Evolutionary conservation across 441 rosid genomes (phyloP).

Genomic region (Eruca vesicaria): DNA sequence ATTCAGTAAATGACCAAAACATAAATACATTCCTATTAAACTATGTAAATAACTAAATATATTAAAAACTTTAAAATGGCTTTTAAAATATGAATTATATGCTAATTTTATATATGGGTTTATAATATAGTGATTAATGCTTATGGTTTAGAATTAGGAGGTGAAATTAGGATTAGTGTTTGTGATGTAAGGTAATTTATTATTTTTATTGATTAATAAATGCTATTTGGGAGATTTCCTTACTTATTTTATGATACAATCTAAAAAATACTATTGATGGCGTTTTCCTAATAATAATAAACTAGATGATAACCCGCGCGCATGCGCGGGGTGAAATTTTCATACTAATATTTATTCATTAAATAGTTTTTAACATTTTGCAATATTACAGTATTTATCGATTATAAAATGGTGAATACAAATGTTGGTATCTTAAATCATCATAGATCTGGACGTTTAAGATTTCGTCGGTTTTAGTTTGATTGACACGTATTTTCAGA

Average conservation of each 20-base stretch:
- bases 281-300: background rate
- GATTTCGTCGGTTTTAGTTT: too few relatives aligned
- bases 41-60: background rate
- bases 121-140: background rate
- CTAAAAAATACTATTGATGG: background rate
- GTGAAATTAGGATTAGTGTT: background rate
- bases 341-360: too few relatives aligned
- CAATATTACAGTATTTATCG: too few relatives aligned
- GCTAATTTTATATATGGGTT: background rate
- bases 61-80: background rate
- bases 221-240: background rate
- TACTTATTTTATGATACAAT: background rate
- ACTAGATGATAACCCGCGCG: too few relatives aligned
- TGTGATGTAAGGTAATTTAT: background rate
- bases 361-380: too few relatives aligned
- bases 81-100: background rate
- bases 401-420: too few relatives aligned
- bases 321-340: too few relatives aligned
- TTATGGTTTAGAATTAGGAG: background rate
- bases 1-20: background rate
- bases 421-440: too few relatives aligned
- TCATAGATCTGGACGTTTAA: too few relatives aligned
- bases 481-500: too few relatives aligned
- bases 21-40: too few relatives aligned
- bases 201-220: background rate